Base-by-base conservation (phyloP, 129 eudicot species). In the Helianthus tuberosus region DNA sequence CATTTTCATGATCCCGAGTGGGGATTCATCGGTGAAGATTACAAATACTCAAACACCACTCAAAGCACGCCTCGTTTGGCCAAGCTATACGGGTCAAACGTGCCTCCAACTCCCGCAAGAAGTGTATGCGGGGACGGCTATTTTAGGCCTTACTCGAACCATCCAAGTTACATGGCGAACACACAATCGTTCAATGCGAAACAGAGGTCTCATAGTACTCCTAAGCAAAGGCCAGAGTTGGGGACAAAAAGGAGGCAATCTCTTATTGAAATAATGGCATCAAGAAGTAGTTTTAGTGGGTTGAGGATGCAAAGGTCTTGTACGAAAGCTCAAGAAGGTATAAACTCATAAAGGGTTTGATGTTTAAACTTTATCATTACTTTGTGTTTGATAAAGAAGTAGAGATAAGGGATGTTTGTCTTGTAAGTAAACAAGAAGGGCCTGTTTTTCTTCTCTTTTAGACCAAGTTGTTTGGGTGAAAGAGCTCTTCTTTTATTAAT, bases 131-230 rank as follows among this genome's bases (percentile, higher is more conserved):
- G 97, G 5, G 98, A 88, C 11, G 55, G 82, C 47, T 84, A 73
- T 71, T 86, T 85, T 35, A 64, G 89, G 80, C 78, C 88, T 1
- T 81, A 90, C 66, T 71, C 81, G 4, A 81, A 88, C 77, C 70
- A 70, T 64, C 98, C 98, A 6, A 84, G 84, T 68, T 93, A 90
- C 66, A 93, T 93, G 98, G 90, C 88, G 25, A 85, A 88, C 68
- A 93, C 98, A 1, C 90, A 86, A 47, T 93, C 98, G 59, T 93
- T 88, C 46, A 76, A 70, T 57, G 98, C 98, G 11, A 93, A 93
- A 77, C 39, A 81, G 68, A 84, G 98, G 82, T 88, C 93, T 5
- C 85, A 86, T 12, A 93, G 98, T 47, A 92, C 91, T 14, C 98
- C 98, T n/a, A 93, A 81, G 55, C 98, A 93, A 61, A 81, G 98